These are phyloP conservation scores for Elsinoe australis DNA, from an alignment of 2,329 filamentous ascomycete genomes.

Conservation along the genomic window DNA sequence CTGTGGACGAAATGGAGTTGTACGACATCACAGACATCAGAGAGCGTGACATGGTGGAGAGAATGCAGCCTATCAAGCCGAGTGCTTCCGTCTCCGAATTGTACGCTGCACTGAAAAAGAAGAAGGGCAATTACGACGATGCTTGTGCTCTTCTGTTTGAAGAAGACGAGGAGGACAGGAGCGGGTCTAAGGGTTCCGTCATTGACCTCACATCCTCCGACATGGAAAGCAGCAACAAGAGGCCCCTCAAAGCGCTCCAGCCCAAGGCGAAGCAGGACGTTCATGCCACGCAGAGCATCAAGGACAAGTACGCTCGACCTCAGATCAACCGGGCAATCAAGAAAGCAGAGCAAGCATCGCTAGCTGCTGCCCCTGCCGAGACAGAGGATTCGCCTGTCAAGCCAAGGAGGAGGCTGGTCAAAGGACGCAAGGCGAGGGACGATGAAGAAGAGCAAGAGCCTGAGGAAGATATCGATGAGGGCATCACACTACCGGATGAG, in stretches of 20 bases:
- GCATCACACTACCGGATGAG: constrained; percentile 14
- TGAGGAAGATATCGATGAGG: constrained; percentile 16
- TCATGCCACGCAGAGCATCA: constrained; percentile 48
- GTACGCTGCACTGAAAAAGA: constrained; percentile 43
- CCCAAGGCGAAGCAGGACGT: constrained; percentile 48
- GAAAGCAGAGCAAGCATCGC: constrained; percentile 25
- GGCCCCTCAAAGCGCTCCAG: constrained; percentile 32
- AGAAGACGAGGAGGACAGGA: constrained; percentile 28
- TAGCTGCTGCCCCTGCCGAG: constrained; percentile 20
- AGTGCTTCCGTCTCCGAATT: constrained; percentile 41
- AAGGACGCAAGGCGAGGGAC: constrained; percentile 15
- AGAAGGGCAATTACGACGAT: constrained; percentile 48
- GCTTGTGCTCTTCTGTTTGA: constrained; percentile 44
- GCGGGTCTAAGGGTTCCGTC: constrained; percentile 9
- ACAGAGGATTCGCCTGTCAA: too few species aligned
- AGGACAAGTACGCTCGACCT: constrained; percentile 30
- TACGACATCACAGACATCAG: constrained; percentile 46
- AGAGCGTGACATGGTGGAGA: constrained; percentile 44
- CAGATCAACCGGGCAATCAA: constrained; percentile 20
- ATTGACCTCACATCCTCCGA: constrained; percentile 32
- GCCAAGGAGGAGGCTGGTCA: constrained; percentile 15
- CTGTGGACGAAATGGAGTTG: constrained; percentile 40
- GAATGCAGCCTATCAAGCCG: constrained; percentile 45
- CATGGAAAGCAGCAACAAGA: constrained; percentile 30
- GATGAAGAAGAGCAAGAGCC: constrained; percentile 31